Evolutionary conservation across 345 rosid species (phyloP), one percentile per base, ranked within the genome.

Genomic region (Eutrema heterophyllum): DNA sequence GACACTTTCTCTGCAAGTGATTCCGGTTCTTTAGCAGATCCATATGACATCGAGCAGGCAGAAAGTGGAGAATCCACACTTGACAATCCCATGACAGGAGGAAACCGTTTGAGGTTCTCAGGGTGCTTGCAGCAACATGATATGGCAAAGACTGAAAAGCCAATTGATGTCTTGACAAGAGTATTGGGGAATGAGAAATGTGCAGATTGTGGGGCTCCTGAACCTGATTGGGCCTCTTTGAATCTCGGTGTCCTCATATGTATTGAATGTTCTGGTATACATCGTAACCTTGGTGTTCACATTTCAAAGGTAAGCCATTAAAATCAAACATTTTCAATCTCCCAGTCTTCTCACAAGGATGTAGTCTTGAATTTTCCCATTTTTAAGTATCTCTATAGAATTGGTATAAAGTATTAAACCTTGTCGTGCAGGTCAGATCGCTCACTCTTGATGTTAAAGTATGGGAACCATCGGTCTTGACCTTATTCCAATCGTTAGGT

Each of bases 141-240:
- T 59, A 46, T 18, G 54, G 24, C 61, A 45, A 84, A 81, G 74
- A 76, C 73, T 70, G 89, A 83, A 72, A 89, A 84, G 78, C 91
- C 93, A 35, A 85, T 86, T 76, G 87, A 85, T 77, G 36, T 85
- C 53, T 73, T 87, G 76, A 84, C 84, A 66, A 86, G 80, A 66
- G 91, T 87, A 6, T 66, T 80, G 12, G 96, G 96, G 45, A 89
- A 87, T 72, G 88, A 85, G 65, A 82, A 74, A 75, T 89, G 96
- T 76, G 96, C 91, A 53, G 96, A 89, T 64, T 89, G 96, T 71
- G 83, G 89, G 62, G 88, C 88, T 65, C 84, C 89, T 50, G 96
- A 86, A 69, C 96, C 96, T 39, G 96, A 89, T 60, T 89, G 93
- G 93, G 96, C 96, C 64, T 89, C 96, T 68, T 76, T 89, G 65